Conservation (phyloP, 1,139 yeast species). For the Starmera stellimalicola region DNA sequence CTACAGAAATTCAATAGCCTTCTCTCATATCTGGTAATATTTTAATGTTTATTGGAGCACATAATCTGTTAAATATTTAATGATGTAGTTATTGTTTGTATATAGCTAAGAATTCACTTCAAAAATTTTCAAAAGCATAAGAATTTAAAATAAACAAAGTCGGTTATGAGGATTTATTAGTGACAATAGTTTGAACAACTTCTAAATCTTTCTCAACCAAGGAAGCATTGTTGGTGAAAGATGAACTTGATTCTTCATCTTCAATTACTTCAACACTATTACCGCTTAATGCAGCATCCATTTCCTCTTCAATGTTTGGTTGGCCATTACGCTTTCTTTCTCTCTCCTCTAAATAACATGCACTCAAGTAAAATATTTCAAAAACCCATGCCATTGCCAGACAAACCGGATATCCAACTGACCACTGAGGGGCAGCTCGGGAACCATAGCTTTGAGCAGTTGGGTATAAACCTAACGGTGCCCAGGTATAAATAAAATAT, state of each 20-base stretch:
- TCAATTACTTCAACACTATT: not conserved
- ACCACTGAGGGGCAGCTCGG: constrained; percentile 1
- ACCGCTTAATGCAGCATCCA: not conserved
- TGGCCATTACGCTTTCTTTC: constrained; percentile 1
- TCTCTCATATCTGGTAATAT: too few species aligned
- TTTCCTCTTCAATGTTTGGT: not conserved
- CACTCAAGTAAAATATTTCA: not conserved
- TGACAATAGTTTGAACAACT: too few species aligned
- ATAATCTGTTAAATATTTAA: too few species aligned
- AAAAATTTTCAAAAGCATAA: too few species aligned
- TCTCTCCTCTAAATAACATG: constrained; percentile 1
- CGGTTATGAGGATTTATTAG: too few species aligned
- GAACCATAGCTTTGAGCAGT: constrained; percentile 1
- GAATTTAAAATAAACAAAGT: too few species aligned
- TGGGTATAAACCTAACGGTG: constrained; percentile 2
- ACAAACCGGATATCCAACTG: constrained; percentile 1
- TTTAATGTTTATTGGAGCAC: too few species aligned
- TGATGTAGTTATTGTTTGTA: too few species aligned
- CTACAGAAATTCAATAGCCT: too few species aligned
- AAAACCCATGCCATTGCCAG: not conserved
- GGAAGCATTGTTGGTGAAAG: too few species aligned
- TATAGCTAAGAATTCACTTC: too few species aligned
- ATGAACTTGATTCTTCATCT: not conserved
- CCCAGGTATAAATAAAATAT: constrained; percentile 2
- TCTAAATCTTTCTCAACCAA: too few species aligned